Evolutionary conservation across 2,329 filamentous ascomycete genomes (phyloP).

Genomic region (Talaromyces rugulosus): DNA sequence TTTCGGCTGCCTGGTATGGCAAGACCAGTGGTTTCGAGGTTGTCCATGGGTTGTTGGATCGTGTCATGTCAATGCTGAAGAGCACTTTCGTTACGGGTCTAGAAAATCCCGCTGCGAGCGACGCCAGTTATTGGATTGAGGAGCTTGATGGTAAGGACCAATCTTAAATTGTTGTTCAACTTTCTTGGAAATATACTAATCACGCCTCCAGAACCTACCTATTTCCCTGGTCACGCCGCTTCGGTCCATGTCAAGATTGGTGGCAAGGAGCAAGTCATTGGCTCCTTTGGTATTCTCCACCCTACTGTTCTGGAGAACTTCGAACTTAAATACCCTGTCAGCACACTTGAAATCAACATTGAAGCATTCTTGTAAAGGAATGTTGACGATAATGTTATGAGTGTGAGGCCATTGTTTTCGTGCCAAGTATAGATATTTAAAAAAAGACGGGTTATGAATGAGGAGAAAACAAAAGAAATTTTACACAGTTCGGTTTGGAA

Average conservation of each 20-base stretch:
- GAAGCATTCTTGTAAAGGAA: slow-evolving; percentile 73
- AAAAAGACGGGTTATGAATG: neutral
- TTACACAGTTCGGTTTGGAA: neutral
- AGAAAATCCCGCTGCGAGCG: slow-evolving; percentile 53
- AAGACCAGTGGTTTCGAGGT: slow-evolving; percentile 93
- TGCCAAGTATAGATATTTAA: neutral
- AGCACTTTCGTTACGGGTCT: slow-evolving; percentile 72
- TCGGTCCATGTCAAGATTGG: slow-evolving; percentile 72
- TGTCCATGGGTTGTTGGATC: slow-evolving; percentile 89
- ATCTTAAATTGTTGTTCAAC: neutral
- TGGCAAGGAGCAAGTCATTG: slow-evolving; percentile 72
- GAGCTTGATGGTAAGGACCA: slow-evolving; percentile 65
- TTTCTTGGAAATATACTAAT: neutral
- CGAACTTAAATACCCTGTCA: slow-evolving; percentile 88
- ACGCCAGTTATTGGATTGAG: slow-evolving; percentile 86
- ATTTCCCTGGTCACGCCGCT: slow-evolving; percentile 85
- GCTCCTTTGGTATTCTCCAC: slow-evolving; percentile 90
- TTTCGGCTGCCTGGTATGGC: slow-evolving; percentile 92
- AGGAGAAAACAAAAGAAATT: neutral
- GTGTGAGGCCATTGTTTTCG: too few species aligned
- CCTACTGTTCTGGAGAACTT: slow-evolving; percentile 91
- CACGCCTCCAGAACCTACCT: slow-evolving; percentile 63
- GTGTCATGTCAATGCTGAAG: slow-evolving; percentile 87
- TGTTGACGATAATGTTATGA: neutral
- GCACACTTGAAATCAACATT: slow-evolving; percentile 89